A percentile compares a stretch with the other conserved stretches of the same genome.
Evolutionary conservation across 768 basidiomycete genomes (phyloP).

Genomic region (Leccinum olivaceopallidum): DNA sequence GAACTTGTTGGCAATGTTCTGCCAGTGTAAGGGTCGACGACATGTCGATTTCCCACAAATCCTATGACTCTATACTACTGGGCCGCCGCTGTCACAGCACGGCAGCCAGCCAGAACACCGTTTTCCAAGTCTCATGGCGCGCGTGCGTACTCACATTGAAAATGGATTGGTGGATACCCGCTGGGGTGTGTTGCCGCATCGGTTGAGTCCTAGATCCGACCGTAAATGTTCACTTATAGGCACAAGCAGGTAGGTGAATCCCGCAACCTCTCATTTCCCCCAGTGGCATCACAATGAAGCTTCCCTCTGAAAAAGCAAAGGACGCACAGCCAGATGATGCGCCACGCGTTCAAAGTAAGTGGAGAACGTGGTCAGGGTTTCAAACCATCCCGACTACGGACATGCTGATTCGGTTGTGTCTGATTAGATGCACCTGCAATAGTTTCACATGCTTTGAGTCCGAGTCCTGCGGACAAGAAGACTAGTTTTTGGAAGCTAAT

Average conservation of each 20-base stretch:
- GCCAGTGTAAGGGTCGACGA: neutral
- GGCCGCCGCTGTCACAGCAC: neutral
- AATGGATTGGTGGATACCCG: no score
- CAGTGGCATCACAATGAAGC: constrained; percentile 7
- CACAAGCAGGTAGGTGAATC: no score
- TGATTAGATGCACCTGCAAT: constrained; percentile 4
- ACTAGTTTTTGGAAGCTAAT: constrained; percentile 29
- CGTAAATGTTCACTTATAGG: no score
- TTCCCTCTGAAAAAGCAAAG: constrained; percentile 9
- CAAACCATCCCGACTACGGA: neutral
- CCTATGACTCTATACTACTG: neutral
- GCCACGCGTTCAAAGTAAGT: constrained; percentile 8
- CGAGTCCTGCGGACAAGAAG: constrained; percentile 2
- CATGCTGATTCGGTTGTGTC: neutral
- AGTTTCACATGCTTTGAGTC: neutral
- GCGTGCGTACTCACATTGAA: no score
- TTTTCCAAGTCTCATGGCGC: no score
- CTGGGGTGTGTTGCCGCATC: no score
- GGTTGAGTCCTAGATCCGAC: no score
- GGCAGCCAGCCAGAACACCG: no score
- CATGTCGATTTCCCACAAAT: no score
- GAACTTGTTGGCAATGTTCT: no score
- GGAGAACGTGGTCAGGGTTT: neutral
- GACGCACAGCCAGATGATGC: neutral
- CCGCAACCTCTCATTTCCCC: no score